Conservation (phyloP, 108 stramenopile species). For the Nitzschia sp. region DNA sequence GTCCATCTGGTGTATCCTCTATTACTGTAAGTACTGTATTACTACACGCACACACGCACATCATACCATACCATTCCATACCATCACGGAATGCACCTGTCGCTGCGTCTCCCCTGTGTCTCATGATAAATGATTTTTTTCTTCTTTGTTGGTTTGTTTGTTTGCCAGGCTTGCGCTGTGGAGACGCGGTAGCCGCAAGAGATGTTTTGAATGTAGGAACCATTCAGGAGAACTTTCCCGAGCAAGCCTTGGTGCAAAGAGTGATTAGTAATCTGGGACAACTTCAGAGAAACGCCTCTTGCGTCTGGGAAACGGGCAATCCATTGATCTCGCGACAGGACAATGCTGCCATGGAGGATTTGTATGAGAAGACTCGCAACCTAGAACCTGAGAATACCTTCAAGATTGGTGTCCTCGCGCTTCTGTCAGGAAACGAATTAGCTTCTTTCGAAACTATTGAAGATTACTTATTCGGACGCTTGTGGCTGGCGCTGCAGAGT, state of each 20-base stretch:
- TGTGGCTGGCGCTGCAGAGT: slow-evolving; percentile 59
- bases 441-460: slow-evolving; percentile 59
- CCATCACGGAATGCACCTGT: not conserved
- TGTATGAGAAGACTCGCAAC: slow-evolving; percentile 29
- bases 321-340: slow-evolving; percentile 18
- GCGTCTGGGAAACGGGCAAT: slow-evolving; percentile 32
- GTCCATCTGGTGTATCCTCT: slow-evolving; percentile 41
- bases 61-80: not conserved
- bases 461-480: slow-evolving; percentile 71
- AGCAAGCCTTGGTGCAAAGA: slow-evolving; percentile 13
- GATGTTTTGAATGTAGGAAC: slow-evolving; percentile 22
- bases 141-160: not conserved
- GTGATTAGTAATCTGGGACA: slow-evolving; percentile 16
- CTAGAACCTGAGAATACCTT: slow-evolving; percentile 31
- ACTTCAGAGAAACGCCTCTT: slow-evolving; percentile 23
- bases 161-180: slow-evolving; percentile 42
- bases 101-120: not conserved
- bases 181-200: slow-evolving; percentile 42
- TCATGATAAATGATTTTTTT: not conserved
- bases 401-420: slow-evolving; percentile 38
- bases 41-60: not conserved
- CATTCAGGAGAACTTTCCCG: slow-evolving; percentile 14
- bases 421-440: slow-evolving; percentile 31
- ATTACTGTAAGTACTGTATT: slow-evolving; percentile 31
- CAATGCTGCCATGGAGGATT: slow-evolving; percentile 15